These are phyloP conservation scores for Aspergillus carbonarius DNA, from an alignment of 2,329 filamentous ascomycete genomes.

Conservation along the genomic window DNA sequence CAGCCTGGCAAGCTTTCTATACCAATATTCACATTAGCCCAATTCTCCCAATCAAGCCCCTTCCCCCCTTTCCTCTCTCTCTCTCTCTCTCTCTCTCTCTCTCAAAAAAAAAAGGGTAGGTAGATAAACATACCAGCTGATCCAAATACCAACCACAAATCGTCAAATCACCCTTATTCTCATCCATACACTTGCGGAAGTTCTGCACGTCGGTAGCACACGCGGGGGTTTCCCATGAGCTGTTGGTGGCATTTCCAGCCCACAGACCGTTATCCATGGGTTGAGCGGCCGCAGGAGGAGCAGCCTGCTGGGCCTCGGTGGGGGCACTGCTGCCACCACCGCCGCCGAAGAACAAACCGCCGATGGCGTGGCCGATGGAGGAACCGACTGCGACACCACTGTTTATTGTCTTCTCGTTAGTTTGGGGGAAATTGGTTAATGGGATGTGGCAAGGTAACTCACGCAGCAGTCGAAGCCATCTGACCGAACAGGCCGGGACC, in stretches of 20 bases:
- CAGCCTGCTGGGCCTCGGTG: conserved; percentile 50
- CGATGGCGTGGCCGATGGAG: conserved; percentile 91
- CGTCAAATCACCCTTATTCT: conserved; percentile 88
- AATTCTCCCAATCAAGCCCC: neutral
- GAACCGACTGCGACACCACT: conserved; percentile 97
- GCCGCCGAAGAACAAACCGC: conserved; percentile 75
- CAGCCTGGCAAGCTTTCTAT: conserved; percentile 77
- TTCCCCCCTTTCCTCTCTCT: too few relatives aligned
- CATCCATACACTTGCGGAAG: conserved; percentile 96
- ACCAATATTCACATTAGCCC: neutral
- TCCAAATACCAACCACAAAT: conserved; percentile 99
- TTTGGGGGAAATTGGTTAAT: too few relatives aligned
- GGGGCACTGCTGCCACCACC: conserved; percentile 64
- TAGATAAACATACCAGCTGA: conserved; percentile 62
- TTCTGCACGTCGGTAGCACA: conserved; percentile 77
- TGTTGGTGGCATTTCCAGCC: conserved; percentile 51
- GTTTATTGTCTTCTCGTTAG: conserved; percentile 21
- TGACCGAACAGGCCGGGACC: conserved; percentile 89
- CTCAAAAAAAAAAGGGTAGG: neutral
- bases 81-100: too few relatives aligned
- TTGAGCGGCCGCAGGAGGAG: conserved; percentile 48
- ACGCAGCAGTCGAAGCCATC: conserved; percentile 98
- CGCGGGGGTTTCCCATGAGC: conserved; percentile 53
- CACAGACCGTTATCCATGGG: conserved; percentile 50
- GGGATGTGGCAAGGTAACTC: conserved; percentile 49